Evolutionary conservation across 2,329 filamentous ascomycete genomes (phyloP).

Genomic region (Trichothecium sympodiale): DNA sequence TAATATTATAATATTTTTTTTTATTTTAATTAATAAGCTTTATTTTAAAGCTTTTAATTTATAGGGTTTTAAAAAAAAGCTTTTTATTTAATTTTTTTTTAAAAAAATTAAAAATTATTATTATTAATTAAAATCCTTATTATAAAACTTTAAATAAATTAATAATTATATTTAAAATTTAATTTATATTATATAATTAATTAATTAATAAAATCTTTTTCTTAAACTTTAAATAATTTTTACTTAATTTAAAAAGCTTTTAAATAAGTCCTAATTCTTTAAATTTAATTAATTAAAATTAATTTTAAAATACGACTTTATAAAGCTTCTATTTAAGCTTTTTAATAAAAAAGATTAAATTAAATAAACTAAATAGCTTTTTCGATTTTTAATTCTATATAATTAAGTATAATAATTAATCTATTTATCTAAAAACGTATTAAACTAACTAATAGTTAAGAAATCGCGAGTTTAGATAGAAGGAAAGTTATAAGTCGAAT

Average conservation of each 20-base stretch:
- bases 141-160: slow-evolving; percentile 1
- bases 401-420: slow-evolving; percentile 1
- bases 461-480: too few relatives aligned
- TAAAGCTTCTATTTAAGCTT: slow-evolving; percentile 1
- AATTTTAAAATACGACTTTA: neutral
- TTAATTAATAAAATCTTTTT: neutral
- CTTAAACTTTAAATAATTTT: neutral
- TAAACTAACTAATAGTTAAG: neutral
- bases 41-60: neutral
- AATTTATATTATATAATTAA: neutral
- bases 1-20: neutral
- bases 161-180: neutral
- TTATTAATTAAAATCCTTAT: too few relatives aligned
- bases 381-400: neutral
- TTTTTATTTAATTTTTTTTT: too few relatives aligned
- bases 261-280: too few relatives aligned
- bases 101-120: too few relatives aligned
- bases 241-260: too few relatives aligned
- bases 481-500: too few relatives aligned
- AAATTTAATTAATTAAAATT: neutral
- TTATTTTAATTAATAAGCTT: too few relatives aligned
- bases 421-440: neutral
- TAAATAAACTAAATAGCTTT: too few relatives aligned
- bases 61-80: too few relatives aligned
- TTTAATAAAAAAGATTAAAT: too few relatives aligned